phyloP scores from a whole-genome alignment of 495 filamentous ascomycete genomes.

The Xylaria cubensis region DNA sequence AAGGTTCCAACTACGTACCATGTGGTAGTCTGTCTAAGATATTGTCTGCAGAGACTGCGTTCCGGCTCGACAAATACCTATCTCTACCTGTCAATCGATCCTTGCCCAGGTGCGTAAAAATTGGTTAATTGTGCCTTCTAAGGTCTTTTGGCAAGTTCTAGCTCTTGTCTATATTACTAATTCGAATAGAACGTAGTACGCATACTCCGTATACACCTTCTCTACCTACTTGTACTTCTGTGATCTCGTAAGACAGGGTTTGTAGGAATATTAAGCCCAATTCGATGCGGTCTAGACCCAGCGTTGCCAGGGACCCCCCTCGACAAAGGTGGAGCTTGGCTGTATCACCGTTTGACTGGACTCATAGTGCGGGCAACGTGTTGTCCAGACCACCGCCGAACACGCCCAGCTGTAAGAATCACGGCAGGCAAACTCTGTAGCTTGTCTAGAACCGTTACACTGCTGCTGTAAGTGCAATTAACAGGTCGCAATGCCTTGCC shows the following conservation, averaged over 20 bases:
- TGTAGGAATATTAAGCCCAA: not conserved
- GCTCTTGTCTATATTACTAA: not conserved
- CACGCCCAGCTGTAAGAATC: conserved; percentile 13
- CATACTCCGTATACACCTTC: not conserved
- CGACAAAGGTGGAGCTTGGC: conserved; percentile 13
- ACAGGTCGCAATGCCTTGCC: conserved; percentile 3
- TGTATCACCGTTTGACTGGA: not conserved
- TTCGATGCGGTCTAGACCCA: conserved; percentile 24
- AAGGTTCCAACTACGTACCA: conserved; percentile 10
- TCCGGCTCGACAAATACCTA: not conserved
- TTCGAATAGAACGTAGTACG: not conserved
- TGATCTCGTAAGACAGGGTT: not conserved
- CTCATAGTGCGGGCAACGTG: not conserved
- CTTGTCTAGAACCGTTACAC: conserved; percentile 16
- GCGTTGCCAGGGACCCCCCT: conserved; percentile 14
- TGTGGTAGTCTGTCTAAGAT: not conserved
- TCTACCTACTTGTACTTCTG: not conserved
- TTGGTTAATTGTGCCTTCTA: not conserved
- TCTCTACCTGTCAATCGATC: not conserved
- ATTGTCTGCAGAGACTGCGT: not conserved
- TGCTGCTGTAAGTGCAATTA: conserved; percentile 5
- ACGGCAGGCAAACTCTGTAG: conserved; percentile 17
- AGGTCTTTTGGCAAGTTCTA: not conserved
- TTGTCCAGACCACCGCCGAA: conserved; percentile 26
- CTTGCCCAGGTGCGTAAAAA: not conserved